Conservation (phyloP, 2,329 filamentous ascomycete species). For the Amesomyces nigricolor region DNA sequence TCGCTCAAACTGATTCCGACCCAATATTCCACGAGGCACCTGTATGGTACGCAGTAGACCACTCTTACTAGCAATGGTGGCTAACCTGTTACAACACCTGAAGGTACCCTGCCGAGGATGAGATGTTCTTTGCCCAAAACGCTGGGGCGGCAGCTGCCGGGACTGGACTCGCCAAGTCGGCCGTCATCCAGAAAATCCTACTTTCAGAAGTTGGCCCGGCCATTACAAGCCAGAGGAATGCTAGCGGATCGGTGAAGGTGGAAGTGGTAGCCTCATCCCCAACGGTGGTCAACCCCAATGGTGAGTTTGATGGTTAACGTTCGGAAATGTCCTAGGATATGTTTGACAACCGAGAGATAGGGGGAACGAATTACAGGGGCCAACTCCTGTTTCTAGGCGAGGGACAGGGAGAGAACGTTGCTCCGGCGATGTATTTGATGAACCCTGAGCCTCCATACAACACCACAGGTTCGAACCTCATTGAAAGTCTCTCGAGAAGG, state of each 20-base stretch:
- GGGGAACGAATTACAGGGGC: slow-evolving; percentile 45
- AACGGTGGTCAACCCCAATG: slow-evolving; percentile 46
- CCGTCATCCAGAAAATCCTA: slow-evolving; percentile 46
- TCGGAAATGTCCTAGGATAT: no score
- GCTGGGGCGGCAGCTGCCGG: slow-evolving; percentile 43
- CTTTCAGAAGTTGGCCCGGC: slow-evolving; percentile 37
- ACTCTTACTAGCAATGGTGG: background rate
- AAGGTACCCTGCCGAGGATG: slow-evolving; percentile 39
- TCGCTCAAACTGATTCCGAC: slow-evolving; percentile 40
- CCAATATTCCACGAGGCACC: slow-evolving; percentile 53
- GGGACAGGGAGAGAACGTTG: slow-evolving; percentile 41
- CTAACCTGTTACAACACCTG: no score
- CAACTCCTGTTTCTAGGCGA: slow-evolving; percentile 46
- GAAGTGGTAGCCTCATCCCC: slow-evolving; percentile 39
- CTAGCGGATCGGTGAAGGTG: slow-evolving; percentile 38
- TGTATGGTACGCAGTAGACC: slow-evolving; percentile 39
- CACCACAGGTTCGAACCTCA: slow-evolving; percentile 35
- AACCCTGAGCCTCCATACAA: slow-evolving; percentile 45
- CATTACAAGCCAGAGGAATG: slow-evolving; percentile 35
- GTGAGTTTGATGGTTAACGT: slow-evolving; percentile 27
- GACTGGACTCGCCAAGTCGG: slow-evolving; percentile 47
- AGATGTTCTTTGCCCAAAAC: slow-evolving; percentile 51
- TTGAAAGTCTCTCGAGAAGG: no score
- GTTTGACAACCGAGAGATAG: slow-evolving; percentile 26
- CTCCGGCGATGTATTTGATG: slow-evolving; percentile 39